Evolutionary conservation across 2,329 filamentous ascomycete genomes (phyloP), one percentile per base, ranked within the genome.

Genomic region (Tolypocladium inflatum): DNA sequence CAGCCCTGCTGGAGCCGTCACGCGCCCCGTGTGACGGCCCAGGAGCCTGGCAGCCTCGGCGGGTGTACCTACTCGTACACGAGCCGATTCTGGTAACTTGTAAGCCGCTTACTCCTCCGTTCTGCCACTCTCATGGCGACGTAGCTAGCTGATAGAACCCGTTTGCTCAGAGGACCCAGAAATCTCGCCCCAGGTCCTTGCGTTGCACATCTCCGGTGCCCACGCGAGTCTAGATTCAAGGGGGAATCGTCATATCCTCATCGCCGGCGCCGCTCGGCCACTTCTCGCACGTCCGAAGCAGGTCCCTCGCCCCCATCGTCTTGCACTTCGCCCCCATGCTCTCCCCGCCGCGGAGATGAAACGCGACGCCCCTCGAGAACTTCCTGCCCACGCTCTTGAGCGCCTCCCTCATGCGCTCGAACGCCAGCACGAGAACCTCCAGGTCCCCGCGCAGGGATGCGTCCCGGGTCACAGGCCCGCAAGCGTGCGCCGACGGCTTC

Each of bases 311-410:
- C 1, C 65, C 65, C 10, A 37, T 23, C 2, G 59, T 56, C 48
- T 66, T 66, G 37, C 56, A 43, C 42, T 56, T 42, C 4, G 52
- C 58, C 33, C 60, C 58, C 6, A 57, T 43, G 5, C 51, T 39
- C 41, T 60, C 58, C 4, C 60, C 62, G 33, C 63, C 55, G 11
- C 45, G 52, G 1, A 67, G 26, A 17, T 61, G 66, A 41, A 61
- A 67, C 6, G 59, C 54, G 21, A 65, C 42, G 4, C 66, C 66
- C 6, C 59, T 63, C 35, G 60, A 54, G 26, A 64, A 67, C 21
- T 67, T 67, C 21, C 53, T 55, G 0, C 64, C 64, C 11, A 67
- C 21, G 6, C 45, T 57, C 19, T 58, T 54, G 38, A 63, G 58
- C 1, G 53, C 57, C 15, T 63, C 61, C 33, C 55, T 63, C 51